phyloP scores from a whole-genome alignment of 768 basidiomycete species.

The Suillus fuscotomentosus region DNA sequence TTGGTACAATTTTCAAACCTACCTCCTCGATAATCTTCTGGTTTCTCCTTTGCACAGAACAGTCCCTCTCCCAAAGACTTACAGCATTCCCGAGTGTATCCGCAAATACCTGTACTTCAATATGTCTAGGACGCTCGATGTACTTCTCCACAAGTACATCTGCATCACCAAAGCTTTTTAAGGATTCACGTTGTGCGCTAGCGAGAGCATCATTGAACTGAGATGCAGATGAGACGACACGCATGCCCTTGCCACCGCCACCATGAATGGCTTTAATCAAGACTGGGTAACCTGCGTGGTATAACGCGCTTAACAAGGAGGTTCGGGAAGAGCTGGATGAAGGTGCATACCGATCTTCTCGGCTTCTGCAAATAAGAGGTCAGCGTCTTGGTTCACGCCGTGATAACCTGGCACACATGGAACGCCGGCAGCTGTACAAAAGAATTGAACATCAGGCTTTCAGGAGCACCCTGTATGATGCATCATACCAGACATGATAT shows the following conservation, averaged over 20 bases:
- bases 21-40: slow-evolving; percentile 97
- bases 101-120: slow-evolving; percentile 95
- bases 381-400: slow-evolving; percentile 73
- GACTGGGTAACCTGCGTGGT: slow-evolving; percentile 73
- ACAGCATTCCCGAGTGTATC: slow-evolving; percentile 78
- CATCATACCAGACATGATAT: slow-evolving; percentile 78
- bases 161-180: slow-evolving; percentile 86
- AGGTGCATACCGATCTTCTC: slow-evolving; percentile 58
- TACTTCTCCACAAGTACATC: slow-evolving; percentile 89
- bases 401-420: slow-evolving; percentile 96
- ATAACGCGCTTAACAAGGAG: not conserved
- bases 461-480: not conserved
- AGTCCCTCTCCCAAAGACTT: slow-evolving; percentile 96
- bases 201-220: slow-evolving; percentile 79
- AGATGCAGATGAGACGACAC: slow-evolving; percentile 63
- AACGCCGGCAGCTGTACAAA: slow-evolving; percentile 70
- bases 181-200: slow-evolving; percentile 87
- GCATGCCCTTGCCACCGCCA: slow-evolving; percentile 96
- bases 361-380: slow-evolving; percentile 67
- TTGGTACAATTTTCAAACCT: slow-evolving; percentile 3
- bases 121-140: slow-evolving; percentile 81
- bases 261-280: slow-evolving; percentile 97
- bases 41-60: slow-evolving; percentile 87
- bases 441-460: slow-evolving; percentile 9
- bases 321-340: not conserved